These are phyloP conservation scores for Colletotrichum chrysophilum DNA, from an alignment of 2,329 filamentous ascomycete genomes.

Conservation along the genomic window DNA sequence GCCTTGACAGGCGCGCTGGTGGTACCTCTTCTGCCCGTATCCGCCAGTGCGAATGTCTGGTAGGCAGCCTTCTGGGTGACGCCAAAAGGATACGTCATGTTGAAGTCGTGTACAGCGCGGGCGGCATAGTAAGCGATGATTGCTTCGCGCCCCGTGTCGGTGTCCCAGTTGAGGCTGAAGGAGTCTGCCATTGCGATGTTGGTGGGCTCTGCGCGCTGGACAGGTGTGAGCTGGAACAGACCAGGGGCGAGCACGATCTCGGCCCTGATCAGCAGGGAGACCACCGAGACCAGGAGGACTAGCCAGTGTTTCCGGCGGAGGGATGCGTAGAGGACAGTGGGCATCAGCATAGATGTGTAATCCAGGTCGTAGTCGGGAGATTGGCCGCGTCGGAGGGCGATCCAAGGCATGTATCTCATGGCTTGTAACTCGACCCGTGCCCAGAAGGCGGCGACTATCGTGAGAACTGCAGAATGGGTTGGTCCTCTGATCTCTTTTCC, in stretches of 20 bases:
- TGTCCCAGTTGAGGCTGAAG: not conserved
- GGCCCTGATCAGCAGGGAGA: not conserved
- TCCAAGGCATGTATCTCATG: conserved; percentile 10
- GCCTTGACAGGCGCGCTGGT: not conserved
- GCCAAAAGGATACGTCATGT: conserved; percentile 5
- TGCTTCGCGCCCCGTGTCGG: not conserved
- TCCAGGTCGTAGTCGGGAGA: not conserved
- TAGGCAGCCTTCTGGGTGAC: not conserved
- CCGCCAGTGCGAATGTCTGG: not conserved
- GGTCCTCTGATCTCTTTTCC: not conserved
- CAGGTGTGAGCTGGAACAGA: not conserved
- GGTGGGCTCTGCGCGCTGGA: not conserved
- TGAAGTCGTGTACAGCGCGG: not conserved
- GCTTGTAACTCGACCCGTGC: conserved; percentile 1
- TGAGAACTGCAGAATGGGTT: not conserved
- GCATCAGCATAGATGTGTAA: conserved; percentile 5
- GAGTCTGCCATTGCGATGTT: not conserved
- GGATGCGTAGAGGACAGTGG: not conserved
- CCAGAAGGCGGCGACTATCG: not conserved
- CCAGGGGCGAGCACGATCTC: conserved; percentile 10
- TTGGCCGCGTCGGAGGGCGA: not conserved
- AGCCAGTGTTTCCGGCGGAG: not conserved
- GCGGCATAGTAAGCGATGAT: not conserved
- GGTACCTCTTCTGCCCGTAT: not conserved
- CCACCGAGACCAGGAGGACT: not conserved